Conservation (phyloP, 2,329 filamentous ascomycete genomes). For the Coniochaeta ligniaria region DNA sequence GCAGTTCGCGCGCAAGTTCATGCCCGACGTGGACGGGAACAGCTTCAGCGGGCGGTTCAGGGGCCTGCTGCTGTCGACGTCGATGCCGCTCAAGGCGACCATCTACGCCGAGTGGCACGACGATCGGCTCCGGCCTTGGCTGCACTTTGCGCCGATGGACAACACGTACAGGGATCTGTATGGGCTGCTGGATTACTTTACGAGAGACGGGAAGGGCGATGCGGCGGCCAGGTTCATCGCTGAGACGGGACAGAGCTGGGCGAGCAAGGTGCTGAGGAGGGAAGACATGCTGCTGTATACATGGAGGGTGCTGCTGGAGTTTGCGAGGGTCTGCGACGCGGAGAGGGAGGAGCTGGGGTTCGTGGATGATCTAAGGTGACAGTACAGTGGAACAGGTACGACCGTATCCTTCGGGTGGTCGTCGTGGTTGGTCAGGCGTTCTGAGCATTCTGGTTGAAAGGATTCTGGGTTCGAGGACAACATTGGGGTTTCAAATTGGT, state of each 20-base stretch:
- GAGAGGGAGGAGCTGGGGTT: slow-evolving; percentile 34
- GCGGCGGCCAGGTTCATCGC: slow-evolving; percentile 53
- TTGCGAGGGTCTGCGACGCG: slow-evolving; percentile 42
- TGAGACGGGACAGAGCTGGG: slow-evolving; percentile 52
- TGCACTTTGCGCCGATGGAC: slow-evolving; percentile 67
- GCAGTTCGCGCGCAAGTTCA: slow-evolving; percentile 54
- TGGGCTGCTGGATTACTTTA: slow-evolving; percentile 57
- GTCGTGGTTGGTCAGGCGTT: too few relatives aligned
- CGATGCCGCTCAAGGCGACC: slow-evolving; percentile 63
- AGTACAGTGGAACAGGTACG: too few relatives aligned
- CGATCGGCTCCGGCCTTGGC: slow-evolving; percentile 59
- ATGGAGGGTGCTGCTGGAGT: slow-evolving; percentile 53
- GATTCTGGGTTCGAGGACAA: too few relatives aligned
- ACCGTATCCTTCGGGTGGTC: too few relatives aligned
- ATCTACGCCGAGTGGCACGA: slow-evolving; percentile 73
- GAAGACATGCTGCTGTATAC: slow-evolving; percentile 64
- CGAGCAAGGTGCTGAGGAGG: slow-evolving; percentile 50
- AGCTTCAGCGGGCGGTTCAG: slow-evolving; percentile 57
- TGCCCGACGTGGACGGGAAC: slow-evolving; percentile 67
- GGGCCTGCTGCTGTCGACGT: slow-evolving; percentile 56
- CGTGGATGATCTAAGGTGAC: slow-evolving; percentile 29
- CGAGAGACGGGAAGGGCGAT: slow-evolving; percentile 42
- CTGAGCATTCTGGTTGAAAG: too few relatives aligned
- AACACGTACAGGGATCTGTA: slow-evolving; percentile 62
- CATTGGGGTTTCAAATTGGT: too few relatives aligned